A percentile compares a stretch with the other conserved stretches of the same genome.
Evolutionary conservation across 805 yeast genomes (phyloP).

Genomic region (Geotrichum ghanense): DNA sequence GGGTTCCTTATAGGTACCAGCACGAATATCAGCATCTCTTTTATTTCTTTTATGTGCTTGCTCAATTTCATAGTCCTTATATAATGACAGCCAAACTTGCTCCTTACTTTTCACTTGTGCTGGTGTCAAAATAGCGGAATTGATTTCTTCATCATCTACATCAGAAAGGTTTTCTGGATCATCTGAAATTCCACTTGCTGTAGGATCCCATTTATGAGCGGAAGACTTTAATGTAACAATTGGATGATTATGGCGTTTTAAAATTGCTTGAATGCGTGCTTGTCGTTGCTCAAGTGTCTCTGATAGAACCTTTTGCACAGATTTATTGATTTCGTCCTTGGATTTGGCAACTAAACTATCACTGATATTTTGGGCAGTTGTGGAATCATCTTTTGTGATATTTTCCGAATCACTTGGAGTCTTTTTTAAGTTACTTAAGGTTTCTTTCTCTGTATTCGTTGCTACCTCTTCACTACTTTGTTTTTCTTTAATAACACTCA

Average conservation of each 20-base stretch:
- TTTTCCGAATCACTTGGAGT: too few species aligned
- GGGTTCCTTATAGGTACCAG: constrained; percentile 56
- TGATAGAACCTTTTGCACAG: not conserved
- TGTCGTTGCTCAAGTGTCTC: not conserved
- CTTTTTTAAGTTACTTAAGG: not conserved
- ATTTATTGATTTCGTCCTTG: not conserved
- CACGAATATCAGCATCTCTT: constrained; percentile 73
- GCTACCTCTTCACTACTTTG: constrained; percentile 4
- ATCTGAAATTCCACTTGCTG: constrained; percentile 39
- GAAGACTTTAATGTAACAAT: not conserved
- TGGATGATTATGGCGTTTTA: constrained; percentile 2
- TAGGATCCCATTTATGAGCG: constrained; percentile 4
- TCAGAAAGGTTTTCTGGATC: constrained; percentile 57
- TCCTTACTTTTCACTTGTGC: constrained; percentile 70
- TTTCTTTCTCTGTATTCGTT: too few species aligned
- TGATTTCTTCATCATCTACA: constrained; percentile 75
- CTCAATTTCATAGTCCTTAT: constrained; percentile 73
- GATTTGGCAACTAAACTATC: not conserved
- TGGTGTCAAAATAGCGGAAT: constrained; percentile 44
- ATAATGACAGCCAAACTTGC: constrained; percentile 79
- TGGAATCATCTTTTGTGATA: too few species aligned
- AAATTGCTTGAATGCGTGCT: constrained; percentile 1
- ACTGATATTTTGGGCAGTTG: too few species aligned
- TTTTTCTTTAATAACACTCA: constrained; percentile 3
- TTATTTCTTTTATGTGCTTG: constrained; percentile 79